These are phyloP conservation scores for Blastobotrys petasosporus DNA, from an alignment of 1,139 yeast genomes.

Conservation along the genomic window DNA sequence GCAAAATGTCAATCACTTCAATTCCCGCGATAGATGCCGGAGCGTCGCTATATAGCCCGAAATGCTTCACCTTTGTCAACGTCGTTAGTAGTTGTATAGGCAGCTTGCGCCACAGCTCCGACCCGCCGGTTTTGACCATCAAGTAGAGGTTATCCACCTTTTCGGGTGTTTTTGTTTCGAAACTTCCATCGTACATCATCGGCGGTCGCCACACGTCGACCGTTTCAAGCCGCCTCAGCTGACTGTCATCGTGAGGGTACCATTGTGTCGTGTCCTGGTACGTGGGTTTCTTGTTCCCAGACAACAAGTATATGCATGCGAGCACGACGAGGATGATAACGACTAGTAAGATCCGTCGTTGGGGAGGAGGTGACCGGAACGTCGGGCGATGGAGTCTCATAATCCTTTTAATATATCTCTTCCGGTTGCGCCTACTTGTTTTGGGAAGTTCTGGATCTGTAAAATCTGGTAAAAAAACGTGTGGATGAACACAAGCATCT, in stretches of 20 bases:
- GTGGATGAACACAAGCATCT: no score
- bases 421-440: no score
- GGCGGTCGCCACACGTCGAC: slow-evolving; percentile 15
- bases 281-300: no score
- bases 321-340: no score
- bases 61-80: slow-evolving; percentile 31
- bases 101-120: slow-evolving; percentile 35
- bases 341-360: no score
- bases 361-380: no score
- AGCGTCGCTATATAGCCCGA: slow-evolving; percentile 34
- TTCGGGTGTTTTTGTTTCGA: slow-evolving; percentile 2
- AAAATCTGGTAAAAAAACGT: no score
- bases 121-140: slow-evolving; percentile 36
- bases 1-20: slow-evolving; percentile 32
- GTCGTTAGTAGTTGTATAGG: slow-evolving; percentile 35
- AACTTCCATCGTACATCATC: background rate
- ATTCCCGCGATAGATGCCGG: slow-evolving; percentile 30
- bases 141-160: slow-evolving; percentile 21
- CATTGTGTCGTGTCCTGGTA: no score
- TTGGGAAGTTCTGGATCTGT: no score
- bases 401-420: no score
- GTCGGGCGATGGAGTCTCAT: no score
- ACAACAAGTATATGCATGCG: no score
- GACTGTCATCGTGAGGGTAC: background rate
- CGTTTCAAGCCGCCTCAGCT: slow-evolving; percentile 5